Base-by-base conservation (phyloP, 164 flowering plant species). In the Dillenia turbinata region DNA sequence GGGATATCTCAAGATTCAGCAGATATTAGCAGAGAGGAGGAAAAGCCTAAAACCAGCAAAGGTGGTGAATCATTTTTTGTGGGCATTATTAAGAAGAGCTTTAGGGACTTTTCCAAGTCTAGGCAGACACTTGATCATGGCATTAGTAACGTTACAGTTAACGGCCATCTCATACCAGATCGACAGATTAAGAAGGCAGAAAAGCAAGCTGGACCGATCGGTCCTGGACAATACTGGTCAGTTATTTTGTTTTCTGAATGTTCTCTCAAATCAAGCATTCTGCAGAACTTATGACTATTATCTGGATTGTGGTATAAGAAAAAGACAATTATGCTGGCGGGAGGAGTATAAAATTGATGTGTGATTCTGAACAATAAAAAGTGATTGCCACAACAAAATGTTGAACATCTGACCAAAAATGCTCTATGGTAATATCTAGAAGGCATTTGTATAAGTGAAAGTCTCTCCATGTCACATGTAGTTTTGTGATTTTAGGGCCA, bases 181-280 rank as follows among this genome's bases (percentile, higher is more conserved):
- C 81, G 77, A 40, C 45, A 67, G 47, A 68, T 84, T 54, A 83
- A 73, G 71, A 90, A 76, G 70, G 94, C 88, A 44, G 90, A 90
- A 62, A 84, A 83, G 70, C 67, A 74, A 43, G 89, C 94, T 44
- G 97, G 94, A 49, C 79, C 88, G 24, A 79, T 88, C 54, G 78
- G 72, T 10, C 83, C 92, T 22, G 96, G 96, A 64, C 60, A 75
- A 26, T 90, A 86, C 69, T 90, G 96, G 96, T 89, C 71, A 73
- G 80, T 65, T 16, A 12, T 33, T 19, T 15, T 12, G n/a, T 9
- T 57, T 50, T 13, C 10, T 13, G 54, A 19, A 12, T 16, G 14
- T 33, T 11, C 15, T 16, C 17, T 44, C 16, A 43, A n/a, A 50
- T 11, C 44, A 12, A 19, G 22, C 63, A 12, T 61, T 43, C 45